Percentiles rank a stretch among this genome's conserved stretches.
Conservation (phyloP, 1,139 yeast species). For the Kodamaea sp. region DNA sequence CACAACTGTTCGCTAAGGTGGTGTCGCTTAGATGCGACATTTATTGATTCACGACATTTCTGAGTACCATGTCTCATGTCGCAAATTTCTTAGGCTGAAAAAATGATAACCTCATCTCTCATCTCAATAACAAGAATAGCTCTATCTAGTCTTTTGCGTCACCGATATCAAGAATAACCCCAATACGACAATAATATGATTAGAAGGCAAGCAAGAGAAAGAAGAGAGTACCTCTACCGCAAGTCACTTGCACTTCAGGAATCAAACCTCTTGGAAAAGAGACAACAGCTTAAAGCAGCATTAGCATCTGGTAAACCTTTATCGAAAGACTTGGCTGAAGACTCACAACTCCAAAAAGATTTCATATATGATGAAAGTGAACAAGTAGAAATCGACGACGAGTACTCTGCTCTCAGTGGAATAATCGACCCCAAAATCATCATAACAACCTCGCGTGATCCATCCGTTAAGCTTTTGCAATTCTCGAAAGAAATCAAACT, state of each 20-base stretch:
- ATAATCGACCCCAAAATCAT: constrained; percentile 89
- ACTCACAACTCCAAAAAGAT: constrained; percentile 74
- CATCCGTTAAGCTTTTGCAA: constrained; percentile 80
- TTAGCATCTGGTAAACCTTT: constrained; percentile 89
- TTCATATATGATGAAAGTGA: constrained; percentile 81
- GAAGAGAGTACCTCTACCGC: constrained; percentile 88
- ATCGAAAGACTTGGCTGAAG: constrained; percentile 89
- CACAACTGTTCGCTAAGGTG: too few species aligned
- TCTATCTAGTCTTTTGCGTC: too few species aligned
- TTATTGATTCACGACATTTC: too few species aligned
- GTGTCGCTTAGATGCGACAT: too few species aligned
- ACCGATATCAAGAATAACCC: too few species aligned
- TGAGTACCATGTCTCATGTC: too few species aligned
- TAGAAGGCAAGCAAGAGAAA: constrained; percentile 91
- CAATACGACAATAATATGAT: too few species aligned
- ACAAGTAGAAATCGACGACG: constrained; percentile 75
- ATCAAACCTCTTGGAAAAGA: constrained; percentile 77
- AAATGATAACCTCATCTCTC: too few species aligned
- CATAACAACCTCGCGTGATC: constrained; percentile 92
- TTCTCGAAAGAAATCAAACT: constrained; percentile 91
- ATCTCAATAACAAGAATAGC: too few species aligned
- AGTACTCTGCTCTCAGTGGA: constrained; percentile 85
- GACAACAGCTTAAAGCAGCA: constrained; percentile 85
- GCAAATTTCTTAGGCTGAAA: too few species aligned
- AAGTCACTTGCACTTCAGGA: constrained; percentile 91